These are phyloP conservation scores for Neurospora tetraspora DNA, from an alignment of 495 filamentous ascomycete genomes.

Conservation along the genomic window DNA sequence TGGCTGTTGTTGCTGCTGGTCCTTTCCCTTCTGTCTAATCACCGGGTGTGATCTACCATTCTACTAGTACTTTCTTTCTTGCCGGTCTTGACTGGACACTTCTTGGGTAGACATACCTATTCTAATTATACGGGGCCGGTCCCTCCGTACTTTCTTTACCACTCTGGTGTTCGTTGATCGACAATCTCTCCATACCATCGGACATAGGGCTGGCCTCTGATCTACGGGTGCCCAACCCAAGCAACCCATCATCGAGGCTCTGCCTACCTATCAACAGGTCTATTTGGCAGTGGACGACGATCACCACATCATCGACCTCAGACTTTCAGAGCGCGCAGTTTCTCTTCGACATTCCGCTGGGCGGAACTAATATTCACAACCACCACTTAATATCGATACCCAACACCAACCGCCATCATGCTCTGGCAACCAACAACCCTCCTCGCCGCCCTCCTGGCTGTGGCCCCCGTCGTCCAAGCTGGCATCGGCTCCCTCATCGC, in stretches of 20 bases:
- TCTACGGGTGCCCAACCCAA: background rate
- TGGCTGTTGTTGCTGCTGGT: background rate
- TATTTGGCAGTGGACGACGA: background rate
- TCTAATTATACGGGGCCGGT: background rate
- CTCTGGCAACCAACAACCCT: slow-evolving; percentile 18
- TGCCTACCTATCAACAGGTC: background rate
- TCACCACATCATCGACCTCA: background rate
- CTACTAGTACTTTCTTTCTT: background rate
- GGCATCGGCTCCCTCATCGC: slow-evolving; percentile 14
- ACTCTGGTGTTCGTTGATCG: background rate
- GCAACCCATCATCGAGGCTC: background rate
- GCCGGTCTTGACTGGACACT: background rate
- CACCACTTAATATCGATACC: slow-evolving; percentile 6
- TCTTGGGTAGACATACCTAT: background rate
- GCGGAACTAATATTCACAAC: background rate
- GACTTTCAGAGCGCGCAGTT: background rate
- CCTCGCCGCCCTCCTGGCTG: slow-evolving; percentile 18
- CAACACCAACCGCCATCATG: slow-evolving; percentile 12
- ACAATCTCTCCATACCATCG: background rate
- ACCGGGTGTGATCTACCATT: background rate
- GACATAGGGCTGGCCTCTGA: background rate
- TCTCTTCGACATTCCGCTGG: background rate
- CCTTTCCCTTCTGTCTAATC: background rate
- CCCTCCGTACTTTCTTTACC: background rate
- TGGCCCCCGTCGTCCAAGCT: slow-evolving; percentile 13